A percentile compares a stretch with the other conserved stretches of the same genome.
These are phyloP conservation scores for Tillandsia fasciculata DNA, from an alignment of 176 grass and related monocot species.

Conservation along the genomic window DNA sequence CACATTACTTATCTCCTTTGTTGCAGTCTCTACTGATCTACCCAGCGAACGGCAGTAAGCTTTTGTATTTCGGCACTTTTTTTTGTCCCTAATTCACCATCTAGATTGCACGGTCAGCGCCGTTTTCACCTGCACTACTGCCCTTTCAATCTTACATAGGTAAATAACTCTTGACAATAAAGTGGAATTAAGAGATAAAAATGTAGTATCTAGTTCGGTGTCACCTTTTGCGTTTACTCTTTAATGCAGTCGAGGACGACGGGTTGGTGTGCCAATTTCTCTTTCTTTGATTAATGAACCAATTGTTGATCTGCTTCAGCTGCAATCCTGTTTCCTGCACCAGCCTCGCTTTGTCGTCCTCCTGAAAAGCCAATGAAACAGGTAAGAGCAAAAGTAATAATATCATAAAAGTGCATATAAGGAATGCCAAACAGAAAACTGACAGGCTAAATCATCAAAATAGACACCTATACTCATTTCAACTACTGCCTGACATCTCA, in stretches of 20 bases:
- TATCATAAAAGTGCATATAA: neutral
- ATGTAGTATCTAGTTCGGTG: neutral
- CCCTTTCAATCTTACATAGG: neutral
- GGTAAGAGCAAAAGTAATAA: neutral
- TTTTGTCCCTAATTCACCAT: neutral
- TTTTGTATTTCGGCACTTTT: neutral
- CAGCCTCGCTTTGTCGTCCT: slow-evolving; percentile 20
- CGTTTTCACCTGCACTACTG: slow-evolving; percentile 8
- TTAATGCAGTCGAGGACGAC: slow-evolving; percentile 12
- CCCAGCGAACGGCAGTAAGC: neutral
- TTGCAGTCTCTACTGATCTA: neutral
- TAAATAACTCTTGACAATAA: neutral
- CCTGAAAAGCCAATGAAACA: slow-evolving; percentile 3
- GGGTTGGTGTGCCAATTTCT: slow-evolving; percentile 25
- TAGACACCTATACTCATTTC: too few relatives aligned
- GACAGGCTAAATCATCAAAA: neutral
- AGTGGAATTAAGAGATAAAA: neutral
- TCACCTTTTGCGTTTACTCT: slow-evolving; percentile 19
- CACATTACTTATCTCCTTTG: too few relatives aligned
- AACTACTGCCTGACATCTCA: too few relatives aligned
- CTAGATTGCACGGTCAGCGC: neutral
- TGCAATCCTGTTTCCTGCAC: slow-evolving; percentile 21
- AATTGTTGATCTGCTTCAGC: slow-evolving; percentile 27
- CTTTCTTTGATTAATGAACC: slow-evolving; percentile 31
- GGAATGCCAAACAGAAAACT: neutral